Evolutionary conservation across 768 basidiomycete species (phyloP), one percentile per base, ranked within the genome.

Genomic region (Mycena floridula): DNA sequence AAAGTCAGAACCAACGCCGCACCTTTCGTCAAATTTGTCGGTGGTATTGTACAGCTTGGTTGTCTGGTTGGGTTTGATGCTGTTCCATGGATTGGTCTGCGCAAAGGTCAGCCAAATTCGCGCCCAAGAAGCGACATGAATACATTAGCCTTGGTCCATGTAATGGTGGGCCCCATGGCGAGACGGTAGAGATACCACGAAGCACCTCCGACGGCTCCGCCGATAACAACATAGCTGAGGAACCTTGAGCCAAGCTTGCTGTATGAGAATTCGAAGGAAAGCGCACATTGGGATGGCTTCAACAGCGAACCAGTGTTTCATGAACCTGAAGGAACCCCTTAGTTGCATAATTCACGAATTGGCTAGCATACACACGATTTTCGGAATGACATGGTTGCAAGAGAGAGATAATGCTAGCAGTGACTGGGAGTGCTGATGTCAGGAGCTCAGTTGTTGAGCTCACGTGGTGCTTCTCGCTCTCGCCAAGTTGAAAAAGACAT

Each of bases 61-160:
- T 51, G 77, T 77, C 64, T 92, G 81, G 56, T 83, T 72, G 28
- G 74, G 81, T 60, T 86, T 73, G 59, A 92, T 75, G 45, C 77
- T 73, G 65, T 89, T 88, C 87, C 88, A 93, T n/a, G 91, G 91
- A 18, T 81, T 82, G 26, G 89, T 76, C 76, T 77, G 44, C n/a
- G 43, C 21, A 32, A 20, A 16, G 25, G 38, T 8, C 41, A 16
- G 35, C n/a, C n/a, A n/a, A n/a, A n/a, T n/a, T n/a, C n/a, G n/a
- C n/a, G n/a, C n/a, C n/a, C n/a, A n/a, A n/a, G n/a, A n/a, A n/a
- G n/a, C n/a, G n/a, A n/a, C n/a, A n/a, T n/a, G n/a, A n/a, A n/a
- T n/a, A n/a, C n/a, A 46, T 47, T 23, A 46, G 24, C 41, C 28
- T 20, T 26, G 37, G 18, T 28, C 25, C 30, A 30, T 32, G 15